A percentile compares a stretch with the other conserved stretches of the same genome.
Evolutionary conservation across 2,329 filamentous ascomycete species (phyloP).

Genomic region (Proliferodiscus dingleyae): DNA sequence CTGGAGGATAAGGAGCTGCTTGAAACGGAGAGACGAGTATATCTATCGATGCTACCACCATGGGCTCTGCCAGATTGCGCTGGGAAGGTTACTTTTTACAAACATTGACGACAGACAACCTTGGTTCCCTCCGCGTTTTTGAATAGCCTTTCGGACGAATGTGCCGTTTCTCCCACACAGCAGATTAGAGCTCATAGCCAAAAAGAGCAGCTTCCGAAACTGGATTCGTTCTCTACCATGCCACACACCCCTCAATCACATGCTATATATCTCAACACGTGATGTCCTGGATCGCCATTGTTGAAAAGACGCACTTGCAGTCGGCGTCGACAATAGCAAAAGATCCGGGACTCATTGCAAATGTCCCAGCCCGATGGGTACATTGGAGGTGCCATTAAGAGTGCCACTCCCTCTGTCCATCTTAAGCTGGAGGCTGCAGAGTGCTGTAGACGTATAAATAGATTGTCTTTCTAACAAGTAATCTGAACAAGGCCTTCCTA

Average conservation of each 20-base stretch:
- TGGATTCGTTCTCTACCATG: not conserved
- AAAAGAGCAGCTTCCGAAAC: slow-evolving; percentile 9
- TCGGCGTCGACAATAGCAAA: too few relatives aligned
- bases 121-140: slow-evolving; percentile 10
- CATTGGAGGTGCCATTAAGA: too few relatives aligned
- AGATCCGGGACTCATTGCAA: too few relatives aligned
- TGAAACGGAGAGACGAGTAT: slow-evolving; percentile 1
- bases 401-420: too few relatives aligned
- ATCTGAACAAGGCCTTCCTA: too few relatives aligned
- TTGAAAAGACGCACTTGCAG: too few relatives aligned
- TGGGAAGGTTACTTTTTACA: too few relatives aligned
- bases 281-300: not conserved
- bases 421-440: too few relatives aligned
- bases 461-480: too few relatives aligned
- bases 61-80: not conserved
- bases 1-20: slow-evolving; percentile 1
- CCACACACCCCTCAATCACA: not conserved
- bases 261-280: not conserved
- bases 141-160: slow-evolving; percentile 18
- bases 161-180: slow-evolving; percentile 13
- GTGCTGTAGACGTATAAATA: too few relatives aligned
- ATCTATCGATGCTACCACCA: not conserved
- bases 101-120: too few relatives aligned
- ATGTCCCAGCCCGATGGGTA: too few relatives aligned
- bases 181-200: slow-evolving; percentile 9